These are phyloP conservation scores for Aspergillus brasiliensis DNA, from an alignment of 2,329 filamentous ascomycete genomes.

Conservation along the genomic window DNA sequence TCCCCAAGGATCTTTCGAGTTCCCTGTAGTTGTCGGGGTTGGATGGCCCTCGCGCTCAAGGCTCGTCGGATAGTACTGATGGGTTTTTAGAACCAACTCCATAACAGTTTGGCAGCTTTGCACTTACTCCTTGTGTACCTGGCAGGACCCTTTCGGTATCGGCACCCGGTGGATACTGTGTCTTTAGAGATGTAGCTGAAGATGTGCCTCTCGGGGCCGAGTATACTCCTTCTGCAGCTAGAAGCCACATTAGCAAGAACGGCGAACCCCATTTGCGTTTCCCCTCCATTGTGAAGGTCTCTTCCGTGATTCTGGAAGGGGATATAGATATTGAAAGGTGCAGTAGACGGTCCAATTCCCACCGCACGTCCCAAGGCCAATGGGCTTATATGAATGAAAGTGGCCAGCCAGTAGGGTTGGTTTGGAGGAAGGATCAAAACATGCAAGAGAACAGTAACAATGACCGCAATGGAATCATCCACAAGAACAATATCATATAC, in stretches of 20 bases:
- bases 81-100: slow-evolving; percentile 14
- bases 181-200: slow-evolving; percentile 24
- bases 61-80: slow-evolving; percentile 33
- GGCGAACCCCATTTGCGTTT: slow-evolving; percentile 26
- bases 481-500: neutral
- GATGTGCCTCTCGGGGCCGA: slow-evolving; percentile 27
- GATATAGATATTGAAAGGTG: neutral
- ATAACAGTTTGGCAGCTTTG: neutral
- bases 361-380: neutral
- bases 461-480: neutral
- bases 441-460: neutral
- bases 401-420: neutral
- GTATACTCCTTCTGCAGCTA: slow-evolving; percentile 31
- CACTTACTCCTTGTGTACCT: slow-evolving; percentile 36
- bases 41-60: slow-evolving; percentile 37
- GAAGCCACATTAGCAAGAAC: slow-evolving; percentile 40
- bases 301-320: neutral
- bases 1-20: slow-evolving; percentile 5
- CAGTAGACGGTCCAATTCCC: neutral
- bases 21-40: slow-evolving; percentile 23
- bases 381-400: neutral
- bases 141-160: slow-evolving; percentile 30
- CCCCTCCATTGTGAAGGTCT: slow-evolving; percentile 22
- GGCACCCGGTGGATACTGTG: slow-evolving; percentile 40
- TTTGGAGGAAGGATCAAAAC: neutral